Conservation (phyloP, 768 basidiomycete genomes). For the Saitozyma sp. region DNA sequence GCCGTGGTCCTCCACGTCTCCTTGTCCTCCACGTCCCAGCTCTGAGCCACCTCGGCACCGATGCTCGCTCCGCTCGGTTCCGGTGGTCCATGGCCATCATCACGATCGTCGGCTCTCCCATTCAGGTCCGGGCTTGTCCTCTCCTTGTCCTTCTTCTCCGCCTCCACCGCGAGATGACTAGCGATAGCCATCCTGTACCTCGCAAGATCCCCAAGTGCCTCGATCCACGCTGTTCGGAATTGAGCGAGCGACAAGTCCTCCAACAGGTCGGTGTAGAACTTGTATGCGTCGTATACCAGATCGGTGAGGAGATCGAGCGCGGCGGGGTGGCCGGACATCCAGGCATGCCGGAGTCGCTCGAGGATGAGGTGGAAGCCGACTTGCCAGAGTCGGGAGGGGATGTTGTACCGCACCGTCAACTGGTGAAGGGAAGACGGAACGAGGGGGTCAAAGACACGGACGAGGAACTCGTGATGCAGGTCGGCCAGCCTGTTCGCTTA, state of each 20-base stretch:
- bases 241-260: slow-evolving; percentile 71
- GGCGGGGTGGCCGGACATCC: slow-evolving; percentile 60
- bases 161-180: slow-evolving; percentile 63
- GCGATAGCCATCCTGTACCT: slow-evolving; percentile 95
- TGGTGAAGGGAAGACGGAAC: slow-evolving; percentile 85
- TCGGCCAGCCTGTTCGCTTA: slow-evolving; percentile 72
- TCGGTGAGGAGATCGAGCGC: slow-evolving; percentile 84
- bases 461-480: slow-evolving; percentile 81
- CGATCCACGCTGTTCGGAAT: slow-evolving; percentile 86
- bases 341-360: slow-evolving; percentile 82
- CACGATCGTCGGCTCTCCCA: slow-evolving; percentile 59
- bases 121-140: slow-evolving; percentile 47
- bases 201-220: slow-evolving; percentile 93
- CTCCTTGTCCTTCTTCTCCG: slow-evolving; percentile 1
- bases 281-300: slow-evolving; percentile 92
- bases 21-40: slow-evolving; percentile 73
- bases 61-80: slow-evolving; percentile 60
- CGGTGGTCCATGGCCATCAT: not conserved
- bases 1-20: slow-evolving; percentile 89
- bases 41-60: slow-evolving; percentile 78
- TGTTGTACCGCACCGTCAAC: slow-evolving; percentile 92
- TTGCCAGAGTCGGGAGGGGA: slow-evolving; percentile 89
- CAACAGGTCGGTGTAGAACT: slow-evolving; percentile 83
- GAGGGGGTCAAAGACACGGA: slow-evolving; percentile 77
- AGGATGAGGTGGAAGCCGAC: slow-evolving; percentile 86